Base-by-base conservation (phyloP, 1,139 yeast genomes). In the Meyerozyma smithsonii region DNA sequence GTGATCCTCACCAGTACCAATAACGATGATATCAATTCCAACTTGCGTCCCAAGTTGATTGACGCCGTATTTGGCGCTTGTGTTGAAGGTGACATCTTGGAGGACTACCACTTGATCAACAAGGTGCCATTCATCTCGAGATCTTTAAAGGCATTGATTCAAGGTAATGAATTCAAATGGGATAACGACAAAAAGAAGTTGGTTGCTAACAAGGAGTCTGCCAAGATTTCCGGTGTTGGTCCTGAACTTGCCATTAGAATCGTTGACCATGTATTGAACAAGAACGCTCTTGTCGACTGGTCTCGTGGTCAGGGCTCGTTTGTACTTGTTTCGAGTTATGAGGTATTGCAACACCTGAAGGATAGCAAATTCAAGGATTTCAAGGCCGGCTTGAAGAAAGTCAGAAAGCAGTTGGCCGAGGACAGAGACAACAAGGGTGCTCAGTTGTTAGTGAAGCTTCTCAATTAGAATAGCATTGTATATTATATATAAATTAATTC, bases 241-340 rank as follows among this genome's bases (percentile, higher is more conserved):
- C 59, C 63, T n/a, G 75, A 72, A 18, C 81, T 84, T 58, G 88
- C 90, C 5, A 55, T 55, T 19, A 72, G 65, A 50, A 74, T 72
- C 15, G 61, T 79, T 43, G 78, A 79, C 39, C 77, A 76, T 42
- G 52, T 74, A 32, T 63, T 79, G 46, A 63, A 59, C 19, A 66
- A 67, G 37, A 48, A 52, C 19, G 68, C 73, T 40, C 63, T 86
- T 33, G 65, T 64, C 33, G 73, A 69, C 42, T 90, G 97, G 97
- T 76, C 84, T 36, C 64, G 77, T 37, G 86, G 88, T 37, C 80
- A 78, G 47, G 86, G 94, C 26, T 82, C 96, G 3, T 90, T 92
- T 56, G 88, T 87, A 14, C 71, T 90, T 38, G 90, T 88, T 36
- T 74, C 89, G 2, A 61, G 81, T 11, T 76, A 62, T 50, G 94